Evolutionary conservation across 495 filamentous ascomycete species (phyloP), one percentile per base, ranked within the genome.

Genomic region (Penicillium dipodomyicola): DNA sequence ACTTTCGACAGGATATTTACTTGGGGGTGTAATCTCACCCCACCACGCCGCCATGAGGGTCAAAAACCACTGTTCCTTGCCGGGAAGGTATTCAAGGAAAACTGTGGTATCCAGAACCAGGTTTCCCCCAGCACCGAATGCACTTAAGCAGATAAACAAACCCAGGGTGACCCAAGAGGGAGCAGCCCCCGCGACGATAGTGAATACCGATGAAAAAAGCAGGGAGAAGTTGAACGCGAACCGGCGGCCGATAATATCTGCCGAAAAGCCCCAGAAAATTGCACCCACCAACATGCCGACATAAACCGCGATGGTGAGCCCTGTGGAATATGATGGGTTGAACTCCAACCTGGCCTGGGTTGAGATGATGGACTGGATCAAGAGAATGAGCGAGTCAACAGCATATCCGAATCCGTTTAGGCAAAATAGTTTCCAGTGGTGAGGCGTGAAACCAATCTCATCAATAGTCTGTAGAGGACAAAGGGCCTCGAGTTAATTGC

Each of bases 331-430:
- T 11, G 51, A 29, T 8, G 81, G 71, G 14, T 80, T 72, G 58
- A 87, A 87, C 65, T 89, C 84, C 54, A 73, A 74, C 46, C 67
- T 78, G 4, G 33, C 33, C 30, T 79, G 76, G 14, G 59, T 64
- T 5, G 84, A 77, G 53, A 88, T 84, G 63, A 88, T 85, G 14
- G 33, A 37, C 6, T 37, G 33, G 25, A 89, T 72, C 17, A 90
- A 76, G 3, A 88, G 79, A 30, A 87, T 80, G 32, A 88, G 65
- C 1, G 84, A 88, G 61, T 90, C 87, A 52, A 89, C 86, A 4
- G 84, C 84, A 68, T 77, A 87, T 77, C 85, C 85, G 67, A 88
- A 88, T 27, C 86, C 87, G 56, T 87, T 82, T 22, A 83, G 67
- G 48, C 75, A 73, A 54, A 90, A 90, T 4, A 90, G 74, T 69